Evolutionary conservation across 2,329 filamentous ascomycete species (phyloP).

Genomic region (Xylariaceae sp.): DNA sequence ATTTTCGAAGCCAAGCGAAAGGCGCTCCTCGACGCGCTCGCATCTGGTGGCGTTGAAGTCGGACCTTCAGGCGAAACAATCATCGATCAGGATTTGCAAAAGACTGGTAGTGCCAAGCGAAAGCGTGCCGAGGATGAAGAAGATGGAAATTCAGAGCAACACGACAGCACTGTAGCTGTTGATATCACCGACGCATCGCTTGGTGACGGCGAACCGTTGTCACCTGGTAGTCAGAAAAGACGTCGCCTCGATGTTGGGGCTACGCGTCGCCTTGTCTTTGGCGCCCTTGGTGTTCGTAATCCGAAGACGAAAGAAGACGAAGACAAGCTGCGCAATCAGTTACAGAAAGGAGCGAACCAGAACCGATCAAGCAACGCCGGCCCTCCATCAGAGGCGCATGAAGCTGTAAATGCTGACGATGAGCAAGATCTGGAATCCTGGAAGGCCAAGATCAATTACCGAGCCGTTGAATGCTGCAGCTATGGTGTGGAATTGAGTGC

Average conservation of each 20-base stretch:
- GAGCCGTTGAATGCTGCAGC: constrained; percentile 79
- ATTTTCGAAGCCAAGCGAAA: constrained; percentile 48
- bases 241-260: constrained; percentile 48
- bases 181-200: constrained; percentile 5
- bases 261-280: constrained; percentile 64
- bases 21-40: constrained; percentile 47
- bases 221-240: constrained; percentile 28
- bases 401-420: constrained; percentile 24
- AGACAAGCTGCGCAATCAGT: constrained; percentile 52
- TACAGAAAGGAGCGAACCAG: constrained; percentile 48
- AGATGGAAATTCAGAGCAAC: background rate
- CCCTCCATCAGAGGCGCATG: constrained; percentile 21
- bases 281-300: constrained; percentile 62
- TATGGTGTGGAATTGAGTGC: constrained; percentile 62
- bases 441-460: constrained; percentile 67
- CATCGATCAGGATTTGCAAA: constrained; percentile 4
- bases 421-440: constrained; percentile 58
- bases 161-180: background rate
- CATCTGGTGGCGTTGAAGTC: constrained; percentile 48
- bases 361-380: constrained; percentile 32
- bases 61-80: constrained; percentile 18
- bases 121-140: constrained; percentile 21
- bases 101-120: constrained; percentile 20
- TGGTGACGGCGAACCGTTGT: constrained; percentile 13
- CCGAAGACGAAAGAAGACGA: constrained; percentile 66